A percentile compares a stretch with the other conserved stretches of the same genome.
These are phyloP conservation scores for Fraxinus sp. DNA, from an alignment of 305 asterid species.

Conservation along the genomic window DNA sequence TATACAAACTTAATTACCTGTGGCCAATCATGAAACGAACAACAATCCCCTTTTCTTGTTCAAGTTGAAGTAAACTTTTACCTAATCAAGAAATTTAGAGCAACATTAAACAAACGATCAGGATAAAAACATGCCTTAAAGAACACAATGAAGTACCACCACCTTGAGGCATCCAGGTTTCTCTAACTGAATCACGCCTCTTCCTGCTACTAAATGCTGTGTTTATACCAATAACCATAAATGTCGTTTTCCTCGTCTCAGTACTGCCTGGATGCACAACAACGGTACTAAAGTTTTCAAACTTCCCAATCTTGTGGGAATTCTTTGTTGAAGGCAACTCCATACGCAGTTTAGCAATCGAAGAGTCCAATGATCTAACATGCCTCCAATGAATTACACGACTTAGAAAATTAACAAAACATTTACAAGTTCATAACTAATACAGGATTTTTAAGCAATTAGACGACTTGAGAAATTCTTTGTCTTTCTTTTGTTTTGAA, in stretches of 20 bases:
- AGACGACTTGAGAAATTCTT: background rate
- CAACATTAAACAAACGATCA: background rate
- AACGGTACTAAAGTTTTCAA: constrained; percentile 29
- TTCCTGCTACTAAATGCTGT: constrained; percentile 85
- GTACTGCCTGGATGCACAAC: constrained; percentile 2
- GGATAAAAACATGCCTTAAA: background rate
- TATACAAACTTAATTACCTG: constrained; percentile 43
- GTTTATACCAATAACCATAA: constrained; percentile 78
- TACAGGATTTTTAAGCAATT: background rate
- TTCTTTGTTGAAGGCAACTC: constrained; percentile 48
- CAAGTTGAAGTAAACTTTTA: constrained; percentile 55
- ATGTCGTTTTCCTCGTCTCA: constrained; percentile 39
- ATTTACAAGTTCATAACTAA: background rate
- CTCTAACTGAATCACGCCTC: constrained; percentile 86
- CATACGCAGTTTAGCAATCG: constrained; percentile 47
- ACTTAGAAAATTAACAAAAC: constrained; percentile 7
- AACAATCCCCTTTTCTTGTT: constrained; percentile 77
- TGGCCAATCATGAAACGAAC: constrained; percentile 88
- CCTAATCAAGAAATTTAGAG: constrained; percentile 36
- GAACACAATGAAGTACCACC: background rate
- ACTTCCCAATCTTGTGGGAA: constrained; percentile 27
- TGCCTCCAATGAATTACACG: constrained; percentile 7
- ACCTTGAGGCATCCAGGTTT: constrained; percentile 95
- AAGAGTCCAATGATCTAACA: constrained; percentile 48
- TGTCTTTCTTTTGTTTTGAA: background rate